A percentile compares a stretch with the other conserved stretches of the same genome.
Evolutionary conservation across 2,329 filamentous ascomycete genomes (phyloP).

Genomic region (Cladosporium sp.): DNA sequence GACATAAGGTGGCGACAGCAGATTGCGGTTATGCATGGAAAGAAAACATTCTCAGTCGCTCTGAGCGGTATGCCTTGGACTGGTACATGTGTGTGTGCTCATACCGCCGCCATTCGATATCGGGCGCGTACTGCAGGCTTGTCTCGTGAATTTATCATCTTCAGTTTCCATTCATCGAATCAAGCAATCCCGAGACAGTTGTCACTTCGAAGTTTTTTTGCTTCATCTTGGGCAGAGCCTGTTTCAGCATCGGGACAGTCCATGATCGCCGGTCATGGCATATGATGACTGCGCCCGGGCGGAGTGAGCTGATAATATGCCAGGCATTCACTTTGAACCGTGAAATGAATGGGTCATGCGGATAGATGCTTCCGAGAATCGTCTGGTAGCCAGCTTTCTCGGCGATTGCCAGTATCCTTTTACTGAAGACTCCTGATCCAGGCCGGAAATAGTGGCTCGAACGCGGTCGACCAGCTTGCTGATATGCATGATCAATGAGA

Average conservation of each 20-base stretch:
- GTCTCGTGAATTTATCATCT: too few species aligned
- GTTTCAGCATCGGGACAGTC: slow-evolving; percentile 73
- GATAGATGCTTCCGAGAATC: slow-evolving; percentile 81
- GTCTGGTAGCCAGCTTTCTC: slow-evolving; percentile 62
- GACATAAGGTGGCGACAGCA: too few species aligned
- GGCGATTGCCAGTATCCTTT: slow-evolving; percentile 61
- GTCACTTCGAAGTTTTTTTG: slow-evolving; percentile 67
- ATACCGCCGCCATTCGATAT: too few species aligned
- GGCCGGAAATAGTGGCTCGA: slow-evolving; percentile 71
- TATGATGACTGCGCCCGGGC: slow-evolving; percentile 74
- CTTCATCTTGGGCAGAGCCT: slow-evolving; percentile 67
- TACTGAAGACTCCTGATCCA: slow-evolving; percentile 78
- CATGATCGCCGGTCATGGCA: slow-evolving; percentile 82
- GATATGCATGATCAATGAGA: slow-evolving; percentile 57
- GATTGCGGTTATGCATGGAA: too few species aligned
- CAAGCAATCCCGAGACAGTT: slow-evolving; percentile 52
- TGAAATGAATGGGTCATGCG: slow-evolving; percentile 82
- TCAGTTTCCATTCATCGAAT: too few species aligned
- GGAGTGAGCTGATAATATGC: slow-evolving; percentile 76
- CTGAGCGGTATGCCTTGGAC: too few species aligned
- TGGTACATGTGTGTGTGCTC: too few species aligned
- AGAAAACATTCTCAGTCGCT: too few species aligned
- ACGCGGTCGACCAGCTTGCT: slow-evolving; percentile 35
- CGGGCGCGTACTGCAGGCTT: too few species aligned
- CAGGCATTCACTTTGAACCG: slow-evolving; percentile 66